Base-by-base conservation (phyloP, 2,329 filamentous ascomycete species). In the Monosporascus sp. region DNA sequence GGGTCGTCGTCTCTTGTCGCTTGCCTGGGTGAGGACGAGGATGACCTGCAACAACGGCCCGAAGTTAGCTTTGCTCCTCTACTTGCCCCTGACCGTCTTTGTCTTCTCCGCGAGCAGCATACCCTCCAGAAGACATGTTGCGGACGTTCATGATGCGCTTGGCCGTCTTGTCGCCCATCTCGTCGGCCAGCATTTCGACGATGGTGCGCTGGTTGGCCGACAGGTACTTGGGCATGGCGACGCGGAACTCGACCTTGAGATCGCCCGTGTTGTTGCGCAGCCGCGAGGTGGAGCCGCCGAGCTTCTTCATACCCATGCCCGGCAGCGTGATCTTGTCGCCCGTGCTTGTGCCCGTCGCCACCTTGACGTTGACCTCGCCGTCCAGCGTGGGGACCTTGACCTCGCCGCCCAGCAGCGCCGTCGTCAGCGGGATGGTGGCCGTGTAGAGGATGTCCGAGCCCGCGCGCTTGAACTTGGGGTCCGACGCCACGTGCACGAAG, bases 401-500 rank as follows among this genome's bases (percentile, higher is more conserved):
- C 69, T 97, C 91, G 53, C 94, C 94, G 63, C 94, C 94, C 1
- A 99, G 81, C 20, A 97, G 73, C 6, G 94, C 94, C 9, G 94
- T 99, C 3, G 94, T 97, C 52, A 99, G 78, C 17, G 94, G 93
- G 56, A 99, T 88, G 11, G 84, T 85, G 15, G 94, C 91, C 1
- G 92, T 97, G 74, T 97, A 94, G 5, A 97, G 80, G 48, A 99
- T 89, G 67, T 99, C 91, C 48, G 90, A 88, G 46, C 94, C 94
- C 47, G 84, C 82, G 54, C 94, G 87, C 60, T 84, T 89, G 76
- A 97, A 99, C 66, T 93, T 91, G 41, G 88, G 81, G 69, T 99
- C 94, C 25, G 90, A 79, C n/a, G 89, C 86, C 31, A 99, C 93
- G 52, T 88, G 83, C 53, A 99, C 89, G 62, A 90, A 86, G 52